Conservation (phyloP, 2,329 filamentous ascomycete genomes). For the Colletotrichum tabaci region DNA sequence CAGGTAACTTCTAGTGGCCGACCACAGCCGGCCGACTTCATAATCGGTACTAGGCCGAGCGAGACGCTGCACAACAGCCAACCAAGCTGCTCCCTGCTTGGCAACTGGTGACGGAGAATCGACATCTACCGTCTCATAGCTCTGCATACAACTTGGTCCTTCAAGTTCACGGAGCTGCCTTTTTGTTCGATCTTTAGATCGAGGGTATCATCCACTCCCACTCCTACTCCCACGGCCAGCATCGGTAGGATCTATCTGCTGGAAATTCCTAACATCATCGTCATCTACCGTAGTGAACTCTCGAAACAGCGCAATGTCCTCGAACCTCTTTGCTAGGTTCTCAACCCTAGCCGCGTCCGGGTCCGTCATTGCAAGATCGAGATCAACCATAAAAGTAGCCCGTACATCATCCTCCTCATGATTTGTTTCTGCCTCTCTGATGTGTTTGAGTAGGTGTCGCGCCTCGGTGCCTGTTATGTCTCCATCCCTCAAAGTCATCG, state of each 20-base stretch:
- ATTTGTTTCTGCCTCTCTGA: constrained; percentile 47
- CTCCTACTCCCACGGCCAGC: not conserved
- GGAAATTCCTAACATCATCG: not conserved
- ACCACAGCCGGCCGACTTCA: no score
- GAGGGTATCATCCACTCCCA: not conserved
- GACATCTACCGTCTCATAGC: no score
- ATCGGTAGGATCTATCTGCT: not conserved
- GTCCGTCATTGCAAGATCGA: constrained; percentile 53
- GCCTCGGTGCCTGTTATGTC: constrained; percentile 50
- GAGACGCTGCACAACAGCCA: no score
- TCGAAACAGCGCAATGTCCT: constrained; percentile 52
- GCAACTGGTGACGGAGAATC: not conserved
- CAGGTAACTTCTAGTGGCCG: no score
- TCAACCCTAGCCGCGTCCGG: constrained; percentile 53
- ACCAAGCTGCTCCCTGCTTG: no score
- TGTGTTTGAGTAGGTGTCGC: constrained; percentile 49
- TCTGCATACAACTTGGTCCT: not conserved
- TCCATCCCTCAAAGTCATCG: constrained; percentile 53
- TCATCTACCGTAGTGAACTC: constrained; percentile 46
- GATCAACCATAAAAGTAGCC: constrained; percentile 56
- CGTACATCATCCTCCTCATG: constrained; percentile 47
- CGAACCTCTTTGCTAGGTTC: constrained; percentile 52
- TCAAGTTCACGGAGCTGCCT: not conserved
- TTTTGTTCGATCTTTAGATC: not conserved
- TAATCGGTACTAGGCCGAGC: no score